A percentile compares a stretch with the other conserved stretches of the same genome.
Evolutionary conservation across 1,284 basidiomycete genomes (phyloP).

Genomic region (Stereum hirsutum): DNA sequence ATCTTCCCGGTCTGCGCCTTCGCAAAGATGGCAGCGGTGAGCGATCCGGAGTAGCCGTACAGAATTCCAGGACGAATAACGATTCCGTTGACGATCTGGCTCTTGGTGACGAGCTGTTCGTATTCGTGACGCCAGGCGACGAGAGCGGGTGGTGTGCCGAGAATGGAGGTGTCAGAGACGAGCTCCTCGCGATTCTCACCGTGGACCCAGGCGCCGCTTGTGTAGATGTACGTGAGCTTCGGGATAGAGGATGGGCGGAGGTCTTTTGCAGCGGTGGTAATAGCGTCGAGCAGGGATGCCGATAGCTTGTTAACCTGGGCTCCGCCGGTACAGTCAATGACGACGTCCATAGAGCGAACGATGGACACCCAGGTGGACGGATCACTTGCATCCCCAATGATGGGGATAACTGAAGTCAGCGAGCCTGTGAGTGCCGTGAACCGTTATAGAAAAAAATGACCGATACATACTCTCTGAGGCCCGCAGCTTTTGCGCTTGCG

Average conservation of each 20-base stretch:
- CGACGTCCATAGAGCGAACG: conserved; percentile 32
- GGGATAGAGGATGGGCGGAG: conserved; percentile 25
- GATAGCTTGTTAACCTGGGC: conserved; percentile 15
- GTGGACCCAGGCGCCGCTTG: conserved; percentile 40
- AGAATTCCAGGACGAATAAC: conserved; percentile 39
- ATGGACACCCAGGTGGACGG: conserved; percentile 29
- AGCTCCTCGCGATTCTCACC: conserved; percentile 25
- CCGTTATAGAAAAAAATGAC: not conserved
- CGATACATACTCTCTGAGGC: conserved; percentile 18
- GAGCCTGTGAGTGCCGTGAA: not conserved
- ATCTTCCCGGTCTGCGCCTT: conserved; percentile 26
- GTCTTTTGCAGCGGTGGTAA: conserved; percentile 20
- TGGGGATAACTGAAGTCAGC: not conserved
- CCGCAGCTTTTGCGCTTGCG: conserved; percentile 28
- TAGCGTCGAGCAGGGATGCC: conserved; percentile 23
- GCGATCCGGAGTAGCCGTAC: conserved; percentile 37
- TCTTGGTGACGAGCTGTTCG: conserved; percentile 26
- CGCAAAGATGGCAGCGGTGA: conserved; percentile 29
- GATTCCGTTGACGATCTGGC: conserved; percentile 32
- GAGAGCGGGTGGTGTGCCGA: conserved; percentile 19
- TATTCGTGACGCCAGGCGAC: conserved; percentile 26
- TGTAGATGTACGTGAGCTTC: conserved; percentile 41
- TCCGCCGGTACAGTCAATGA: conserved; percentile 28
- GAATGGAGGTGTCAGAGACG: conserved; percentile 27
- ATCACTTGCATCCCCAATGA: conserved; percentile 9